These are phyloP conservation scores for Rhizopogon parksii DNA, from an alignment of 1,284 basidiomycete species.

Conservation along the genomic window DNA sequence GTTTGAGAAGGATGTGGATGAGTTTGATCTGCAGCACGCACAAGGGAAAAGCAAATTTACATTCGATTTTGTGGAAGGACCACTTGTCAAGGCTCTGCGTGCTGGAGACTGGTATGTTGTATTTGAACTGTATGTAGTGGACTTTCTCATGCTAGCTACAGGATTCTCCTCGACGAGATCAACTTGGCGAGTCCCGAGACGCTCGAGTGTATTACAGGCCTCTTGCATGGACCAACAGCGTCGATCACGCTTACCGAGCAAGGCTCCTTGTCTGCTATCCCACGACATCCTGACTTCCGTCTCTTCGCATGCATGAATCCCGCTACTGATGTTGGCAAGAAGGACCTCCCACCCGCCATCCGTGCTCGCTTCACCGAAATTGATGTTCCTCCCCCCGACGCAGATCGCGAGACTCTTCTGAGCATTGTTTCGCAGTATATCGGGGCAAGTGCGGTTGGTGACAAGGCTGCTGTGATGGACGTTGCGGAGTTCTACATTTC, in stretches of 20 bases:
- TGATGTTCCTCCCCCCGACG: constrained; percentile 90
- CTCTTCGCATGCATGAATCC: constrained; percentile 99
- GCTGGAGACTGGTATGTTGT: constrained; percentile 78
- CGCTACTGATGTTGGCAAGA: constrained; percentile 98
- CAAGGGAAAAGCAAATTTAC: constrained; percentile 83
- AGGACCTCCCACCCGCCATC: constrained; percentile 88
- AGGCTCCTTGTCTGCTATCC: constrained; percentile 86
- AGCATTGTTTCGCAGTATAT: constrained; percentile 90
- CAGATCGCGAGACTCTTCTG: constrained; percentile 86
- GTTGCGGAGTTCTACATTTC: constrained; percentile 87
- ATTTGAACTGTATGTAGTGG: constrained; percentile 5
- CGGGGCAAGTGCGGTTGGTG: constrained; percentile 75
- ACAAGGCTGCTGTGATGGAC: constrained; percentile 85
- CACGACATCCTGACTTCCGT: constrained; percentile 91
- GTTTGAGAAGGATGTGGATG: constrained; percentile 67
- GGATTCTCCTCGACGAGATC: constrained; percentile 94
- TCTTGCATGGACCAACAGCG: constrained; percentile 80
- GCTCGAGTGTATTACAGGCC: constrained; percentile 83
- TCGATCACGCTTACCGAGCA: constrained; percentile 94
- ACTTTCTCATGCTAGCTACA: constrained; percentile 24
- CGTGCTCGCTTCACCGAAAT: constrained; percentile 94
- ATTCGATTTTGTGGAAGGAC: constrained; percentile 95
- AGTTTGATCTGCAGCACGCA: constrained; percentile 85
- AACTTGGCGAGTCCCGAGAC: constrained; percentile 95
- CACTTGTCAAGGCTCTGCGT: constrained; percentile 86